phyloP scores from a whole-genome alignment of 2,329 filamentous ascomycete genomes.

The Arachnopeziza araneosa region DNA sequence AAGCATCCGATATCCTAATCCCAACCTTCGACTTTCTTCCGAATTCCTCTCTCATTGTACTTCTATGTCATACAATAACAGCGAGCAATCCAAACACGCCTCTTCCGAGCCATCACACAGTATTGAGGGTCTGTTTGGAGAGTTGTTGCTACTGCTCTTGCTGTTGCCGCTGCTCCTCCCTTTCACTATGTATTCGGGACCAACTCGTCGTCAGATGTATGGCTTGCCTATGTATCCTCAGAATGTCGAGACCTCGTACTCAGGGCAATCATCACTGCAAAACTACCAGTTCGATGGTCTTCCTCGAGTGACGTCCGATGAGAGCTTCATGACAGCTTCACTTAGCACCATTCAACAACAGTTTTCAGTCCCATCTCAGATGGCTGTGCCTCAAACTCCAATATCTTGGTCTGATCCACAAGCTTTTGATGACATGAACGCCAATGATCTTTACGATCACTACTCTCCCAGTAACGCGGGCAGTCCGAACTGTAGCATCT shows the following conservation, averaged over 20 bases:
- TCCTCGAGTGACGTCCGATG: slow-evolving; percentile 18
- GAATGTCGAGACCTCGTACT: slow-evolving; percentile 15
- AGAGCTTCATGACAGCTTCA: slow-evolving; percentile 20
- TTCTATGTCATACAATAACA: slow-evolving; percentile 23
- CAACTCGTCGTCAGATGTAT: slow-evolving; percentile 21
- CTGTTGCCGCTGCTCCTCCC: background rate
- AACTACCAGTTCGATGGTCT: slow-evolving; percentile 23
- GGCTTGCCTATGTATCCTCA: slow-evolving; percentile 20
- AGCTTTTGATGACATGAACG: slow-evolving; percentile 15
- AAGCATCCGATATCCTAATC: slow-evolving; percentile 25
- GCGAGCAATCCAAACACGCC: slow-evolving; percentile 21
- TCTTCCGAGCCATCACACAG: slow-evolving; percentile 22
- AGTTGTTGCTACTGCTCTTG: slow-evolving; percentile 1
- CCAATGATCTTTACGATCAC: slow-evolving; percentile 19
- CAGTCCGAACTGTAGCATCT: slow-evolving; percentile 5
- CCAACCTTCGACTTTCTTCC: slow-evolving; percentile 25
- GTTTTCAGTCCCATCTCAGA: slow-evolving; percentile 11
- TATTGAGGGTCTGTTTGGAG: slow-evolving; percentile 13
- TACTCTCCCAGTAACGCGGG: slow-evolving; percentile 11
- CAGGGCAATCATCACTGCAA: slow-evolving; percentile 9
- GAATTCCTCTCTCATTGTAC: slow-evolving; percentile 15
- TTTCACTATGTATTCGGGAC: slow-evolving; percentile 24
- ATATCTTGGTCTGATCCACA: slow-evolving; percentile 15
- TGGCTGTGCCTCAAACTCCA: slow-evolving; percentile 17
- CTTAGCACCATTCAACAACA: slow-evolving; percentile 16